Conservation (phyloP, 2,329 filamentous ascomycete species). For the Penicillium vulpinum region DNA sequence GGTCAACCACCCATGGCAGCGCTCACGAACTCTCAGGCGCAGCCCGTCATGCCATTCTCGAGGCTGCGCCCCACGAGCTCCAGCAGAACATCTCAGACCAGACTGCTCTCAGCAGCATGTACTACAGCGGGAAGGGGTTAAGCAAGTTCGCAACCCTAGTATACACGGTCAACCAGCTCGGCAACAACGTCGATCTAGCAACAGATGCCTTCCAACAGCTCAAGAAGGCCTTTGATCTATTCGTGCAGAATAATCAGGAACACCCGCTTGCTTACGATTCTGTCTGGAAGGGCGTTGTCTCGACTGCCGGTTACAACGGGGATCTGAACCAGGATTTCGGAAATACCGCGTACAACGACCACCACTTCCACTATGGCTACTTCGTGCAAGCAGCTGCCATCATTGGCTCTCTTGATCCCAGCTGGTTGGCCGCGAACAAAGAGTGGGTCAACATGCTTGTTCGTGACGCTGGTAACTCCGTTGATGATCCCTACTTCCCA, state of each 20-base stretch:
- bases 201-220: constrained; percentile 60
- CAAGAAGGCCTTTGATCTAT: constrained; percentile 66
- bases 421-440: constrained; percentile 72
- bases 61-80: constrained; percentile 70
- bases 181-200: constrained; percentile 59
- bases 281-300: constrained; percentile 78
- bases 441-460: constrained; percentile 81
- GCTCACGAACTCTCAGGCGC: constrained; percentile 43
- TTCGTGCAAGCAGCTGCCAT: constrained; percentile 84
- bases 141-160: constrained; percentile 74
- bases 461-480: constrained; percentile 80
- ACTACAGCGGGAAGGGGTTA: constrained; percentile 84
- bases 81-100: constrained; percentile 72
- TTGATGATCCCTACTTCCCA: constrained; percentile 73
- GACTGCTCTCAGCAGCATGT: constrained; percentile 80
- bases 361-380: constrained; percentile 72
- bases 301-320: constrained; percentile 68
- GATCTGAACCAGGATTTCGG: constrained; percentile 79
- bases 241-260: constrained; percentile 66
- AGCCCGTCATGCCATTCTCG: constrained; percentile 61
- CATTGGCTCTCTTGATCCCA: constrained; percentile 74
- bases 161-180: constrained; percentile 64
- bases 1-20: constrained; percentile 57
- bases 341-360: constrained; percentile 72
- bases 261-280: constrained; percentile 59